Evolutionary conservation across 805 yeast genomes (phyloP), one percentile per base, ranked within the genome.

Genomic region (Ogataea wickerhamii): DNA sequence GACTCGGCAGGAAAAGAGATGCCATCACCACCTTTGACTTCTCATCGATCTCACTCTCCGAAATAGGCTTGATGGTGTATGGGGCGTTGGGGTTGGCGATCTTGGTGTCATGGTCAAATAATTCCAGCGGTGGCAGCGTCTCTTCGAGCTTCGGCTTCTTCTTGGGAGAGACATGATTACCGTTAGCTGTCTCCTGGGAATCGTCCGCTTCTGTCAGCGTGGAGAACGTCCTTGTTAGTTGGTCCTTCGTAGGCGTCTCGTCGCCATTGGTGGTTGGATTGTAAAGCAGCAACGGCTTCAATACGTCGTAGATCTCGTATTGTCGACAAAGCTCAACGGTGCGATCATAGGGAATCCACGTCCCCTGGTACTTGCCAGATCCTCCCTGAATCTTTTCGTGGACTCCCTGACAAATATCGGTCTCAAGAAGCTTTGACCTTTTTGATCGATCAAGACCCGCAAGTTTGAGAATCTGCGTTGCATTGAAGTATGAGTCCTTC

Each of bases 371-470:
- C 49, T 78, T 77, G n/a, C 85, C 86, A 45, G 79, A 76, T 0
- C 86, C 87, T 24, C 86, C 86, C 56, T 80, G 84, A 18, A 80
- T 80, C 49, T 80, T 80, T 49, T 82, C 88, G 52, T 78, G 82
- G 24, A 63, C 66, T n/a, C 83, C 81, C 5, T 76, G 71, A 40
- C 70, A 75, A 28, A 79, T 78, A 47, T 80, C 86, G 45, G 70
- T 70, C 44, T 81, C 87, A 43, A 82, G 71, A 34, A 78, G 68
- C 42, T 80, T 72, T 6, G 84, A 77, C 33, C 86, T 63, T 42
- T 73, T 71, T 16, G 82, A 76, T 50, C 80, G 73, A 48, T 83
- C 86, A 40, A 79, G 70, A 33, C 81, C 80, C 18, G 84, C 86
- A 19, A 81, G 71, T 53, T 79, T 80, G 38, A 82, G 64, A 23